phyloP scores from a whole-genome alignment of 257 asterid genomes.

The Solanum gandarillasii region DNA sequence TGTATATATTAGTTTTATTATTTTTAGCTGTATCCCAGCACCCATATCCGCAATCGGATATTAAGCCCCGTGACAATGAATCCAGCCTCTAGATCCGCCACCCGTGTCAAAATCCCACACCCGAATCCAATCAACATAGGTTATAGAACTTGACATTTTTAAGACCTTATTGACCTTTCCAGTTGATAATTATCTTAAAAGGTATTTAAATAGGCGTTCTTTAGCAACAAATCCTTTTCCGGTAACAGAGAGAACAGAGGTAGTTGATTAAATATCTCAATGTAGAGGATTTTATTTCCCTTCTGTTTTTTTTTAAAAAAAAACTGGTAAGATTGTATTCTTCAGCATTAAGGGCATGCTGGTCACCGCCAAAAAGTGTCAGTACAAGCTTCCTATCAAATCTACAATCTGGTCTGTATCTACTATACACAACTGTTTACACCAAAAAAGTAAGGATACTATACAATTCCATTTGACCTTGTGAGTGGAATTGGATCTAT shows the following conservation, averaged over 20 bases:
- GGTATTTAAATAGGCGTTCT: background rate
- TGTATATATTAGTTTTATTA: background rate
- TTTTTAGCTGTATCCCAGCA: background rate
- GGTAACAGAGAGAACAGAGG: background rate
- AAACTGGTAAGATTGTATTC: too few relatives aligned
- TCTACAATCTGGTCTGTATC: too few relatives aligned
- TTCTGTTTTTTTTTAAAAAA: background rate
- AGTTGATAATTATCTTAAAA: background rate
- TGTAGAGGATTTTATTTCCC: background rate
- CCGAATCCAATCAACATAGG: background rate
- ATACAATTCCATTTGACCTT: too few relatives aligned
- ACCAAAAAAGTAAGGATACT: too few relatives aligned
- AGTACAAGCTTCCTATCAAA: too few relatives aligned
- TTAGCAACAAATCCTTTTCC: background rate
- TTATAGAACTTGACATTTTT: background rate
- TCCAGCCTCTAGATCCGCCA: background rate
- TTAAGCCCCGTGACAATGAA: background rate
- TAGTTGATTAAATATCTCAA: background rate
- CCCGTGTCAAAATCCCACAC: background rate
- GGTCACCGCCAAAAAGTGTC: too few relatives aligned
- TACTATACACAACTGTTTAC: too few relatives aligned
- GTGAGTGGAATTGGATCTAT: too few relatives aligned
- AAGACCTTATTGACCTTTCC: background rate
- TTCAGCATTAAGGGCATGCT: too few relatives aligned
- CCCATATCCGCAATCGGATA: background rate